phyloP scores from a whole-genome alignment of 495 filamentous ascomycete genomes.

The Hypoxylon fuscum region DNA sequence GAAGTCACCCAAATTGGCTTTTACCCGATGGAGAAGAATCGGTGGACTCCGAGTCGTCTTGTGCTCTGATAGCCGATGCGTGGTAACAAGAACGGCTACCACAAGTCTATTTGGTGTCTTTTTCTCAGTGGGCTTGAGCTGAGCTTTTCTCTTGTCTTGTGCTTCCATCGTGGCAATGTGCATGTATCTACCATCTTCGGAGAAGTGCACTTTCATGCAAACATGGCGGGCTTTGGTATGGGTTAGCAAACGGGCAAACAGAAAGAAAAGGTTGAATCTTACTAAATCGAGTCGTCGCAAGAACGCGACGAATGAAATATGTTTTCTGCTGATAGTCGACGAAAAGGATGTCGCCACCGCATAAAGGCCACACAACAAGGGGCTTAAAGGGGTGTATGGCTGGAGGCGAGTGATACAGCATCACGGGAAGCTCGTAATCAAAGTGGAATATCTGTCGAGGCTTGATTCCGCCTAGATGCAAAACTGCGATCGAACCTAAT shows the following conservation, averaged over 20 bases:
- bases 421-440: constrained; percentile 3
- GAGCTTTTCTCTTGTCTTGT: not conserved
- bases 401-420: constrained; percentile 6
- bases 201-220: constrained; percentile 8
- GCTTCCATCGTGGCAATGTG: constrained; percentile 9
- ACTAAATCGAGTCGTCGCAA: constrained; percentile 4
- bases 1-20: not conserved
- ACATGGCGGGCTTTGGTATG: not conserved
- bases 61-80: not conserved
- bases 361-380: constrained; percentile 4
- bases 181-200: not conserved
- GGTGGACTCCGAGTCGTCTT: not conserved
- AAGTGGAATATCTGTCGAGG: not conserved
- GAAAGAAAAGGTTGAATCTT: not conserved
- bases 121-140: not conserved
- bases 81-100: not conserved
- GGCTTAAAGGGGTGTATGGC: constrained; percentile 2
- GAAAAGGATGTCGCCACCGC: constrained; percentile 6
- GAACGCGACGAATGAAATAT: not conserved
- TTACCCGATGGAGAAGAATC: not conserved
- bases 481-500: constrained; percentile 1
- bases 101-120: not conserved
- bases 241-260: not conserved
- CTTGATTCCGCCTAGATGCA: not conserved
- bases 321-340: not conserved